Evolutionary conservation across 192 early-diverging fungal species (phyloP).

Genomic region (Phlyctochytrium arcticum): DNA sequence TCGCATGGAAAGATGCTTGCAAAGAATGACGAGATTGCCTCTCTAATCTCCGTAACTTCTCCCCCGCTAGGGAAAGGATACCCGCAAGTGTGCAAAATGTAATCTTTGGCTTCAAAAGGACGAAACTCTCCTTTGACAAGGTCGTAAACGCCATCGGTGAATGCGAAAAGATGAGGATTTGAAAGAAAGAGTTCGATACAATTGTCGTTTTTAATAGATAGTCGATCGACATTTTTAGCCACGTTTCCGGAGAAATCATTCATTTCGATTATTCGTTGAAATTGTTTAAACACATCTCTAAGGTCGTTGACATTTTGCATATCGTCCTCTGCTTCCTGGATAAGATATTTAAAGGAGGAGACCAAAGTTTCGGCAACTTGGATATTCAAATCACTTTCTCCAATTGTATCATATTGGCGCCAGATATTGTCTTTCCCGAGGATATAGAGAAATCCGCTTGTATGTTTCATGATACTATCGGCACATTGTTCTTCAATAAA

Average conservation of each 20-base stretch:
- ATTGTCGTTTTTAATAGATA: neutral
- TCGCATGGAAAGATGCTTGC: neutral
- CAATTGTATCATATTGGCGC: neutral
- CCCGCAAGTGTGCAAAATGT: slow-evolving; percentile 2
- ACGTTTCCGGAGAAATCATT: neutral
- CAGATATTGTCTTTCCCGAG: slow-evolving; percentile 14
- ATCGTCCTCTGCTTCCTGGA: neutral
- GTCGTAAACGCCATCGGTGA: slow-evolving; percentile 20
- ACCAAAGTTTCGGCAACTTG: slow-evolving; percentile 9
- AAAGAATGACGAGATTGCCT: neutral
- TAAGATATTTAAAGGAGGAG: neutral
- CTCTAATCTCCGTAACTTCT: neutral
- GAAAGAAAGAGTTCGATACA: slow-evolving; percentile 17
- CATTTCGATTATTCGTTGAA: neutral
- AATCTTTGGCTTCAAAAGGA: slow-evolving; percentile 11
- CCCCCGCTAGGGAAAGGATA: slow-evolving; percentile 7
- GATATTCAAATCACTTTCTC: neutral
- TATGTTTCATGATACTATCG: slow-evolving; percentile 2
- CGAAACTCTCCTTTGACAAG: neutral
- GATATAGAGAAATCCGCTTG: neutral
- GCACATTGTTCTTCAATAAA: neutral
- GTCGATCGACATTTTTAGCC: neutral
- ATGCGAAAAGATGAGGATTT: slow-evolving; percentile 14
- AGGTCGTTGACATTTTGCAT: neutral
- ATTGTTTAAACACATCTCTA: neutral